Base-by-base conservation (phyloP, 768 basidiomycete genomes). In the Calocybe indica region DNA sequence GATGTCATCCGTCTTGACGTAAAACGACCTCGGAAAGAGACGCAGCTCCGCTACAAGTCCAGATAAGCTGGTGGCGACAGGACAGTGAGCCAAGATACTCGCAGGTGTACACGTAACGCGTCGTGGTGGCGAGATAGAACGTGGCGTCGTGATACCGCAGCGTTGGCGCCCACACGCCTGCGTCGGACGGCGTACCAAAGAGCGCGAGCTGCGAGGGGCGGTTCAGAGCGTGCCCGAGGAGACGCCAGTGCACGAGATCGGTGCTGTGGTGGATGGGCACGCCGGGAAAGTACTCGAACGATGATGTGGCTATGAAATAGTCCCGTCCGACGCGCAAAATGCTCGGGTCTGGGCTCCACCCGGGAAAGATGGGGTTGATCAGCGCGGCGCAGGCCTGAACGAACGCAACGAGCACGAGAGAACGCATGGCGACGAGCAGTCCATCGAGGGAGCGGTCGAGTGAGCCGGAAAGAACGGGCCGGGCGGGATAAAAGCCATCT, bases 261-360 rank as follows among this genome's bases (percentile, higher is more conserved):
- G 53, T 70, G 55, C 66, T 70, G 43, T 70, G 67, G 51, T 72
- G 71, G n/a, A 72, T 69, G 1, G 70, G 67, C 44, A 68, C 63
- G 5, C 68, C 70, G 10, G 70, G 70, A 48, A 62, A 72, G 45
- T 67, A 67, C 48, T 70, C 69, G 28, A 72, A 72, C 5, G 65
- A 63, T 1, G 68, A 70, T 1, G 68, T 71, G 4, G 63, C 58
- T 40, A 69, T 62, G 53, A 70, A 72, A 46, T 70, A 72, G 53
- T 70, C 66, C 1, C 58, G 44, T 9, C 65, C 67, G 38, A 70
- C 69, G 45, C 67, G 65, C n/a, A 71, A 32, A 28, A 70, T 65
- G 28, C 59, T 62, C 3, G 70, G 70, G 52, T 71, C 70, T 9
- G 70, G 67, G 44, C 70, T 71, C 67, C 67, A 72, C 31, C 70